Conservation (phyloP, 139 green algal species). For the Volvox africanus region DNA sequence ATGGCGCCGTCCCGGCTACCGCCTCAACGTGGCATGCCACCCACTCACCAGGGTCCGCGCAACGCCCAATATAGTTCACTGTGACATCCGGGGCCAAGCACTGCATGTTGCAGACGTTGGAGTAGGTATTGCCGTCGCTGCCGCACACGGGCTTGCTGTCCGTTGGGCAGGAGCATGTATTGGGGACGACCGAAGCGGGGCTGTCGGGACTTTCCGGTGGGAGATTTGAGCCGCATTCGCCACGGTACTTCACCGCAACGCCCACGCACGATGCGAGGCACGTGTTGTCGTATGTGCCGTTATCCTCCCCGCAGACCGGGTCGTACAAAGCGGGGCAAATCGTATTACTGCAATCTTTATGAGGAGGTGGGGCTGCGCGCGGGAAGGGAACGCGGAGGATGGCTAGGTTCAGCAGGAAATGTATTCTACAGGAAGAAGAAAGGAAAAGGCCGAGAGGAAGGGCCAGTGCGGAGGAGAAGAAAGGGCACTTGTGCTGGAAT, state of each 20-base stretch:
- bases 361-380: background rate
- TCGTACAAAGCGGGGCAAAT: constrained; percentile 45
- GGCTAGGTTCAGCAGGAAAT: background rate
- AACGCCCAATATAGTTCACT: constrained; percentile 29
- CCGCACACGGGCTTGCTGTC: background rate
- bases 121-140: constrained; percentile 47
- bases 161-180: background rate
- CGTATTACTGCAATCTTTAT: background rate
- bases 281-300: constrained; percentile 2
- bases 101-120: constrained; percentile 45
- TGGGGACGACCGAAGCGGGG: background rate
- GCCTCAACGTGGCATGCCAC: too few species aligned
- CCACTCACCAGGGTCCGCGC: background rate
- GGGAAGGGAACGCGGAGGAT: background rate
- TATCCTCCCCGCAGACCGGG: constrained; percentile 43
- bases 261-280: background rate
- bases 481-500: too few species aligned
- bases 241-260: background rate
- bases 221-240: background rate
- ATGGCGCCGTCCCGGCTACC: too few species aligned
- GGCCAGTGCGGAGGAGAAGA: too few species aligned
- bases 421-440: background rate
- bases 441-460: background rate
- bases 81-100: background rate
- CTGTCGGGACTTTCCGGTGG: background rate